These are phyloP conservation scores for Schrenkiella parvula DNA, from an alignment of 345 rosid genomes.

Conservation along the genomic window DNA sequence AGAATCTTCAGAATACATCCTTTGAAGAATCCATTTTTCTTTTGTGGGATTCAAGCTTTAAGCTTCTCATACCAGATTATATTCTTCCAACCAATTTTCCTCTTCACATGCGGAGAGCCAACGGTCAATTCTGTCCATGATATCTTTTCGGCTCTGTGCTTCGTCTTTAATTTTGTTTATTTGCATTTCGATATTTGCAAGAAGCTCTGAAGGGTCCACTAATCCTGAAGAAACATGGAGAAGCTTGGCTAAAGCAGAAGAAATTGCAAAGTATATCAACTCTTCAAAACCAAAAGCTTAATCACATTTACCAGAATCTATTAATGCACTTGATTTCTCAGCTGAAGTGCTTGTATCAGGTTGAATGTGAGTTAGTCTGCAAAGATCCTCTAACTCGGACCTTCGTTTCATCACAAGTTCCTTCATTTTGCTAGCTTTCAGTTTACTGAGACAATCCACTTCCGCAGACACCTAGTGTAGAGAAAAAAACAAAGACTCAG, in stretches of 20 bases:
- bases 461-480: slow-evolving; percentile 68
- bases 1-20: neutral
- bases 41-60: neutral
- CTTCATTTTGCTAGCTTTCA: slow-evolving; percentile 93
- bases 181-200: slow-evolving; percentile 73
- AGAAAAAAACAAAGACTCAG: slow-evolving; percentile 9
- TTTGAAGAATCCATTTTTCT: neutral
- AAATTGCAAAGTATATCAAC: neutral
- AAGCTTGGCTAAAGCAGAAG: neutral
- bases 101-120: slow-evolving; percentile 97
- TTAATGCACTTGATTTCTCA: slow-evolving; percentile 87
- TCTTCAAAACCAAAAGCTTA: neutral
- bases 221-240: slow-evolving; percentile 47
- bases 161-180: slow-evolving; percentile 76
- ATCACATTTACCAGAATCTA: slow-evolving; percentile 68
- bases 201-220: slow-evolving; percentile 88
- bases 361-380: slow-evolving; percentile 71
- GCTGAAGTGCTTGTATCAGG: slow-evolving; percentile 82
- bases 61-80: slow-evolving; percentile 58
- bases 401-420: slow-evolving; percentile 93
- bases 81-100: slow-evolving; percentile 96
- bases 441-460: slow-evolving; percentile 67
- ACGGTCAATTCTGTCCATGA: slow-evolving; percentile 85
- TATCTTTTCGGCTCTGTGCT: slow-evolving; percentile 83
- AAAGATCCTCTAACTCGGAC: slow-evolving; percentile 72